phyloP scores from a whole-genome alignment of 2,329 filamentous ascomycete species.

The Cladosporium sp. region DNA sequence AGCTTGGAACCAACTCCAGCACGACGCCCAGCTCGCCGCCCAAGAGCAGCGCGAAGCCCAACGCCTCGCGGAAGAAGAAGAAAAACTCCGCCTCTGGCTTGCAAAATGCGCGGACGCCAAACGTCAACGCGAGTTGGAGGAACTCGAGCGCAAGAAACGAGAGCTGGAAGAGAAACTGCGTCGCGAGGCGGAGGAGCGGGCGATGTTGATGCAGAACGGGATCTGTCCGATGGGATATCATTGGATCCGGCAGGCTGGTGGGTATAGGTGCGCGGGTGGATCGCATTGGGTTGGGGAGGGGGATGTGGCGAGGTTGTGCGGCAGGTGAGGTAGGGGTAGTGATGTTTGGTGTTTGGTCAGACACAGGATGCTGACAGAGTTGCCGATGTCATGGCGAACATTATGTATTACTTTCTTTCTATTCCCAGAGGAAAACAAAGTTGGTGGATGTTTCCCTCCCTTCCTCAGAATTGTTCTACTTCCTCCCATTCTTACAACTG shows the following conservation, averaged over 20 bases:
- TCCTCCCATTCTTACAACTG: no score
- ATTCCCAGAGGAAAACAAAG: no score
- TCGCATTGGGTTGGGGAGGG: constrained; percentile 51
- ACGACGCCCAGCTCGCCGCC: constrained; percentile 38
- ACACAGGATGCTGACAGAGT: no score
- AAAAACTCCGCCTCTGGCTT: constrained; percentile 20
- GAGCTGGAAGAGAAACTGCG: constrained; percentile 18
- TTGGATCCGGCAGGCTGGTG: constrained; percentile 58
- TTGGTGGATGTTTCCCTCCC: no score
- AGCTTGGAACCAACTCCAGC: constrained; percentile 58
- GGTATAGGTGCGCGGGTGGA: constrained; percentile 62
- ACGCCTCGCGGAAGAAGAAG: constrained; percentile 28
- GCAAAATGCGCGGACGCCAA: constrained; percentile 15
- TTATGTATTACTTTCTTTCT: no score
- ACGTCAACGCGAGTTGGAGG: constrained; percentile 13
- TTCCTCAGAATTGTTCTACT: no score
- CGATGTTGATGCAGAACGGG: constrained; percentile 51
- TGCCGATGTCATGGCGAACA: no score
- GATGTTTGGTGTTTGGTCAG: no score
- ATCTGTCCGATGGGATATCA: constrained; percentile 52
- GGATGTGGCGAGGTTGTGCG: constrained; percentile 1
- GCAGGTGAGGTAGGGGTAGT: no score
- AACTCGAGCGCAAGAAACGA: constrained; percentile 18
- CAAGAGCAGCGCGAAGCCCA: constrained; percentile 31
- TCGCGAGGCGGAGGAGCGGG: constrained; percentile 34